Conservation (phyloP, 140 eudicot genomes). For the Oenanthe javanica region DNA sequence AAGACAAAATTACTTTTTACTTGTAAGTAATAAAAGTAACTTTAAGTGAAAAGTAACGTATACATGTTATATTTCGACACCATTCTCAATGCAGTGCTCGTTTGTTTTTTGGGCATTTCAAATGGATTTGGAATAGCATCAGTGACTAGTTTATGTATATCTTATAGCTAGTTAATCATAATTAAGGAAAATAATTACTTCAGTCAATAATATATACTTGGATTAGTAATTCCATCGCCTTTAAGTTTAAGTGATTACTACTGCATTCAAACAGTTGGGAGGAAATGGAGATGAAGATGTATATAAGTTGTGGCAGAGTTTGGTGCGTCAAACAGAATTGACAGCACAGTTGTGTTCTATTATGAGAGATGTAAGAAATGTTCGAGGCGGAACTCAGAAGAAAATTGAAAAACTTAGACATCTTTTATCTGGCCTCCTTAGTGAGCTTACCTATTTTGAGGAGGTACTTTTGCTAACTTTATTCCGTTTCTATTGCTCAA, state of each 20-base stretch:
- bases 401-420: slow-evolving; percentile 94
- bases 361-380: slow-evolving; percentile 88
- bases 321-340: slow-evolving; percentile 90
- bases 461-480: slow-evolving; percentile 49
- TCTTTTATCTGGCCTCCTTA: slow-evolving; percentile 90
- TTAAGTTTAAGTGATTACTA: neutral
- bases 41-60: neutral
- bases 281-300: slow-evolving; percentile 70
- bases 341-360: slow-evolving; percentile 96
- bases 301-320: slow-evolving; percentile 89
- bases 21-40: neutral
- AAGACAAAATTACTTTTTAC: neutral
- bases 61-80: neutral
- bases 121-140: neutral
- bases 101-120: neutral
- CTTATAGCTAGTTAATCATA: neutral
- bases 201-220: neutral
- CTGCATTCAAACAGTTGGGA: slow-evolving; percentile 47
- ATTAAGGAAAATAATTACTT: neutral
- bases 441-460: slow-evolving; percentile 95
- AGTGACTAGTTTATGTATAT: neutral
- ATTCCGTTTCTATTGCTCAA: neutral
- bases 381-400: slow-evolving; percentile 91
- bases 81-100: neutral
- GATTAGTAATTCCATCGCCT: neutral